These are phyloP conservation scores for Alternaria rosae DNA, from an alignment of 2,329 filamentous ascomycete species.

Conservation along the genomic window DNA sequence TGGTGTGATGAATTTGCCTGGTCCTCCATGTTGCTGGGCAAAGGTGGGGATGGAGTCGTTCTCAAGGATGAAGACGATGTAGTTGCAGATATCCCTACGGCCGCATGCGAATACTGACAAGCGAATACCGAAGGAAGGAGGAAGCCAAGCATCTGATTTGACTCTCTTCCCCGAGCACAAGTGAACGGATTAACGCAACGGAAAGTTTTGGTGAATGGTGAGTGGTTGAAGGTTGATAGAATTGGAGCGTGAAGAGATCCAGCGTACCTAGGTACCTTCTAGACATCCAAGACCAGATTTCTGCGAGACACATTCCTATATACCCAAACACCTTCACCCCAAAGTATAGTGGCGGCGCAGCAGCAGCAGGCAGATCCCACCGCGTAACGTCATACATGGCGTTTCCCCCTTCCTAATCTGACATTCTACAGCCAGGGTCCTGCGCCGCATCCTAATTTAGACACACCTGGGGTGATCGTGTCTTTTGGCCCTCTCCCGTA, in stretches of 20 bases:
- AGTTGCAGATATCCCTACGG: neutral
- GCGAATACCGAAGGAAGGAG: neutral
- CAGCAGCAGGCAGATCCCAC: neutral
- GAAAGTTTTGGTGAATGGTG: neutral
- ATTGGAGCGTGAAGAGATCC: neutral
- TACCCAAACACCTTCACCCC: neutral
- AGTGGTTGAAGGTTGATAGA: neutral
- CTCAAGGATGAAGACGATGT: neutral
- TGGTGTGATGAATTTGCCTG: neutral
- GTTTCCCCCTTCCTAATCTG: neutral
- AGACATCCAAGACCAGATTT: neutral
- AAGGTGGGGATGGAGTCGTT: neutral
- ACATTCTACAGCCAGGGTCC: neutral
- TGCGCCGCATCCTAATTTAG: slow-evolving; percentile 2
- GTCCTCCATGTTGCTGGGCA: neutral
- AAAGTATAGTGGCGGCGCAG: neutral
- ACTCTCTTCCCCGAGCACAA: neutral
- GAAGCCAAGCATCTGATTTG: neutral
- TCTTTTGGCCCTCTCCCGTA: neutral
- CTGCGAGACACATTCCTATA: neutral
- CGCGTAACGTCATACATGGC: slow-evolving; percentile 1
- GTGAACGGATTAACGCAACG: neutral
- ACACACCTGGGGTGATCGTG: neutral
- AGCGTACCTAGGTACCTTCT: neutral
- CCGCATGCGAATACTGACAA: neutral